Base-by-base conservation (phyloP, 805 yeast species). In the Kodamaea lidongshanica region DNA sequence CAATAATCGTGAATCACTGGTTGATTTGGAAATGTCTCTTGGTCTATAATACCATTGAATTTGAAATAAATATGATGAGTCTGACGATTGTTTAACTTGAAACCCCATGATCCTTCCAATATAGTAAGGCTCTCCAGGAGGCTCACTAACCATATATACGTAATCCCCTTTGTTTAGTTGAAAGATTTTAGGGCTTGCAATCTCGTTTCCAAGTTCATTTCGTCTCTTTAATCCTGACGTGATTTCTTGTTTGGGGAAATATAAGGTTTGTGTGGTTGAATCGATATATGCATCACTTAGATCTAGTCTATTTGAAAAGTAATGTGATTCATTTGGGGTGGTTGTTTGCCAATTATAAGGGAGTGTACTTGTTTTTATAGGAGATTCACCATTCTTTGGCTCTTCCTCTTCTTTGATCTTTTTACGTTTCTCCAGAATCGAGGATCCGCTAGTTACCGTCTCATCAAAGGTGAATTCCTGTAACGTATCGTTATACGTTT, bases 31-130 rank as follows among this genome's bases (percentile, higher is more conserved):
- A 20, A 88, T 79, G 49, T 87, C 96, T 35, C 88, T 59, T 1
- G 95, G 89, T 28, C 98, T 66, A 49, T 86, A 85, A 54, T 79
- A 81, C 96, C 96, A 88, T 56, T 88, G 88, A 41, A 89, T 77
- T 38, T 77, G 77, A 42, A 85, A 74, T 35, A 57, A 50, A 50
- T 65, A 80, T 6, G 17, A 15, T 5, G 10, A 13, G 10, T 23
- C 16, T 6, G 7, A 8, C 5, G 22, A 19, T 14, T 24, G 19
- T 9, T 23, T 28, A 17, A 23, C 12, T 26, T 45, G 55, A 42
- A 87, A 85, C 10, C 88, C 92, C 65, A 84, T 72, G 22, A 89
- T 68, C 23, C 89, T 65, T 1, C 94, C 97, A 25, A 92, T 72
- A 46, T 86, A 84, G 61, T 82, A 92, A 0, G 97, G 96, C 45